phyloP scores from a whole-genome alignment of 139 green algal genomes.

The Pleodorina starrii region DNA sequence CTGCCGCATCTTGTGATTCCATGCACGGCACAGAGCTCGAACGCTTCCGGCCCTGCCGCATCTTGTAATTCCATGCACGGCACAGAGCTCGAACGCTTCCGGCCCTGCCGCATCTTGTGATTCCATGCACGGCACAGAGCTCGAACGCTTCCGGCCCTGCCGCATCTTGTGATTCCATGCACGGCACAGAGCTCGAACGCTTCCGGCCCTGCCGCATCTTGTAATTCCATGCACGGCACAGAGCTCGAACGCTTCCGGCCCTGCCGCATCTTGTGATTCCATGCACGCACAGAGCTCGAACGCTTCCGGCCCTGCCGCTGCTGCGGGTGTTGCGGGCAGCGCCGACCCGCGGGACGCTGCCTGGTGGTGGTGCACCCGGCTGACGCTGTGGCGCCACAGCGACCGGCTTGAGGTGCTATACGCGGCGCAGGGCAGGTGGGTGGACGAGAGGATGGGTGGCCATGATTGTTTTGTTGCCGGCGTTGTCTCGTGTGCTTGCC shows the following conservation, averaged over 20 bases:
- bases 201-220: too few species aligned
- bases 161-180: too few species aligned
- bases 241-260: neutral
- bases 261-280: neutral
- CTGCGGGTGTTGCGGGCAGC: neutral
- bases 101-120: too few species aligned
- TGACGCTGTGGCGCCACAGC: constrained; percentile 40
- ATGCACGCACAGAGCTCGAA: neutral
- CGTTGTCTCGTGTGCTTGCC: neutral
- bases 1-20: too few species aligned
- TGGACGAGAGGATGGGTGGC: neutral
- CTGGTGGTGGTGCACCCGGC: constrained; percentile 28
- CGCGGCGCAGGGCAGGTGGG: constrained; percentile 37
- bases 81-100: too few species aligned
- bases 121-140: too few species aligned
- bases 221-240: neutral
- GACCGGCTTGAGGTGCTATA: constrained; percentile 44
- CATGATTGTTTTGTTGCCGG: neutral
- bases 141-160: too few species aligned
- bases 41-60: too few species aligned
- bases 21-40: too few species aligned
- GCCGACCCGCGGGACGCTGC: neutral
- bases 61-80: too few species aligned
- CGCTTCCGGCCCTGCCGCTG: neutral
- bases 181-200: too few species aligned